Percentiles rank a stretch among this genome's conserved stretches.
Evolutionary conservation across 139 green algal genomes (phyloP).

Genomic region (Chlorella ohadii): DNA sequence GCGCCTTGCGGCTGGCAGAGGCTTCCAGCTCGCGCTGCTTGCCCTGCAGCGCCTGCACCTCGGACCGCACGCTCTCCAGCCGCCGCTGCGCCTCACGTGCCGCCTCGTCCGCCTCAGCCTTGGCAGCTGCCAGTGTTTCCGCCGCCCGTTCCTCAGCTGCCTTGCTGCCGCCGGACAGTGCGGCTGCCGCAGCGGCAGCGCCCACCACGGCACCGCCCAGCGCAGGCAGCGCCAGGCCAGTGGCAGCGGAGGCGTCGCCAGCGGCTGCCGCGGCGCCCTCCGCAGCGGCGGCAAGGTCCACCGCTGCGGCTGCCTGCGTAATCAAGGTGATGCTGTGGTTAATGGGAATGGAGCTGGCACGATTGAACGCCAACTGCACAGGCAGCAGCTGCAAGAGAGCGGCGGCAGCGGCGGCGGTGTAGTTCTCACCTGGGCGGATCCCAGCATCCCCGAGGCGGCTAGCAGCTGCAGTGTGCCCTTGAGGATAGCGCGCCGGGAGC

Average conservation of each 20-base stretch:
- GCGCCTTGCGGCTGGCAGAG: neutral
- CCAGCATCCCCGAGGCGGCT: constrained; percentile 2
- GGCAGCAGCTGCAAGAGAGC: constrained; percentile 5
- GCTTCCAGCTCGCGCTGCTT: constrained; percentile 11
- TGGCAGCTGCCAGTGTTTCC: neutral
- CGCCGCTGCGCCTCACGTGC: neutral
- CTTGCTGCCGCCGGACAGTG: neutral
- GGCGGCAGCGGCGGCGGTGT: neutral
- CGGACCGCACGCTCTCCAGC: neutral
- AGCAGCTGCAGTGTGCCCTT: constrained; percentile 4
- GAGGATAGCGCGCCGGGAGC: neutral
- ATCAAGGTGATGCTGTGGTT: too few species aligned
- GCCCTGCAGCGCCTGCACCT: constrained; percentile 10
- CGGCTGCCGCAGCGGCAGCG: neutral
- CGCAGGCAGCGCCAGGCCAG: neutral
- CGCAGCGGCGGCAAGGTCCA: neutral
- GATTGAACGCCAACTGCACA: neutral
- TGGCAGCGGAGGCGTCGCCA: neutral
- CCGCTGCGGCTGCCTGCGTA: constrained; percentile 21
- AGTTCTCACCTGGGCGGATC: constrained; percentile 8
- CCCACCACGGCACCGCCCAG: constrained; percentile 15
- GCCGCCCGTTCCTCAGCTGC: neutral
- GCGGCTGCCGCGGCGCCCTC: neutral
- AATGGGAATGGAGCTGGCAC: too few species aligned
- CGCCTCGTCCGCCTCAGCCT: neutral